Percentiles rank a stretch among this genome's conserved stretches.
Evolutionary conservation across 768 basidiomycete genomes (phyloP).

Genomic region (Chiua virens): DNA sequence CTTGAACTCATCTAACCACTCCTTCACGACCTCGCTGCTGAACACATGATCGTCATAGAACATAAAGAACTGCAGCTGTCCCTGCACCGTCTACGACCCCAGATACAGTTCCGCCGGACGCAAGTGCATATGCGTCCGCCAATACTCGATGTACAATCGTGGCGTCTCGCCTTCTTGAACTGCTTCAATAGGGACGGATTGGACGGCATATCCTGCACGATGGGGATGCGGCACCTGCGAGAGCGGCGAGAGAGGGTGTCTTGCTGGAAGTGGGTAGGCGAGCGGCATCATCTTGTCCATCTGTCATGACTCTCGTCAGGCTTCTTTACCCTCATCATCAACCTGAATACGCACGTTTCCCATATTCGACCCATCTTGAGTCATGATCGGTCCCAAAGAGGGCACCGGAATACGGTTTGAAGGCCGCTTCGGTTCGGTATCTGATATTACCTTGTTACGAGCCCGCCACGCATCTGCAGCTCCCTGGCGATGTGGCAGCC

Average conservation of each 20-base stretch:
- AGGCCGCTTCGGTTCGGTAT: neutral
- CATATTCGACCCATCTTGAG: conserved; percentile 24
- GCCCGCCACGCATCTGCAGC: conserved; percentile 25
- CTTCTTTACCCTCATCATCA: neutral
- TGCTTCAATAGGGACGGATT: neutral
- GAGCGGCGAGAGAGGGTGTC: conserved; percentile 15
- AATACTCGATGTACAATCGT: conserved; percentile 9
- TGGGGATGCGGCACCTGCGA: conserved; percentile 17
- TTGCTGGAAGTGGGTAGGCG: conserved; percentile 29
- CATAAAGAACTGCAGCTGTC: neutral
- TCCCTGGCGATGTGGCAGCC: conserved; percentile 18
- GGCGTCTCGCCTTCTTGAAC: neutral
- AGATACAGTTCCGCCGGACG: conserved; percentile 49
- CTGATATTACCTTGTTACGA: neutral
- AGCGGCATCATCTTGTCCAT: conserved; percentile 36
- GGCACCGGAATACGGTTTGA: neutral
- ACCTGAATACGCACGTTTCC: conserved; percentile 37
- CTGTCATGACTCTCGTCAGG: conserved; percentile 18
- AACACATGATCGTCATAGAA: neutral
- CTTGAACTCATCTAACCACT: too few species aligned
- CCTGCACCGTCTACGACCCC: conserved; percentile 29
- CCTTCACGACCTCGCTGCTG: too few species aligned
- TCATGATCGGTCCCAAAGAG: conserved; percentile 13
- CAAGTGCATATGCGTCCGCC: conserved; percentile 34
- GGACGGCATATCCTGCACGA: conserved; percentile 3